These are phyloP conservation scores for Arthrobotrys pseudoclavata DNA, from an alignment of 2,329 filamentous ascomycete genomes.

Conservation along the genomic window DNA sequence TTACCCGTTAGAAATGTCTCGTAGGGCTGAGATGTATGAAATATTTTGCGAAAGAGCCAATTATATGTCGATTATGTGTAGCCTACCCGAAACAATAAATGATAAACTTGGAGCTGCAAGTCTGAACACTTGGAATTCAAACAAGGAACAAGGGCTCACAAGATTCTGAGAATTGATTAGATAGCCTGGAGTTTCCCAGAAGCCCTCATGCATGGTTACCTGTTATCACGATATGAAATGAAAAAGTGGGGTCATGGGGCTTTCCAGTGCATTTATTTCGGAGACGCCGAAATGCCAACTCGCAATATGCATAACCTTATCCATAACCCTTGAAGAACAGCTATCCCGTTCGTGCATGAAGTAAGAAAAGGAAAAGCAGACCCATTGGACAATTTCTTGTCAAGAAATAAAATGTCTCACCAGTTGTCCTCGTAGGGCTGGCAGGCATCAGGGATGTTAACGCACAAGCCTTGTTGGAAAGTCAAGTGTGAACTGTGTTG, in stretches of 20 bases:
- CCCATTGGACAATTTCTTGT: constrained; percentile 17
- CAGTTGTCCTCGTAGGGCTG: constrained; percentile 59
- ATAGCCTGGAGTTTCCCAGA: constrained; percentile 11
- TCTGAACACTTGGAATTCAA: constrained; percentile 1
- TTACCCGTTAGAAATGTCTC: constrained; percentile 41
- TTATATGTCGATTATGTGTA: neutral
- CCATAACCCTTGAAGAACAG: constrained; percentile 28
- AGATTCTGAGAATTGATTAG: neutral
- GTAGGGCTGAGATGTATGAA: constrained; percentile 57
- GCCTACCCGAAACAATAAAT: neutral
- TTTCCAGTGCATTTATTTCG: neutral
- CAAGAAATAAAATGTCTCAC: constrained; percentile 48
- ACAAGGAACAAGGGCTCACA: constrained; percentile 1
- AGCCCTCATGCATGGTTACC: neutral
- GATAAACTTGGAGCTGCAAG: neutral
- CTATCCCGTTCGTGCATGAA: constrained; percentile 56
- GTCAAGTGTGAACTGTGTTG: constrained; percentile 17
- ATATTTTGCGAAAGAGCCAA: constrained; percentile 1
- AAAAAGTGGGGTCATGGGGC: constrained; percentile 5
- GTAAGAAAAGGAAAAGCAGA: constrained; percentile 35
- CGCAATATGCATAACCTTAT: constrained; percentile 12
- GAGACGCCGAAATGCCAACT: constrained; percentile 44
- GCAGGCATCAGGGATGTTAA: constrained; percentile 58
- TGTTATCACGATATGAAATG: constrained; percentile 17
- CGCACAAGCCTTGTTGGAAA: constrained; percentile 25